Conservation (phyloP, 2,329 filamentous ascomycete genomes). For the Harringtonia lauricola region DNA sequence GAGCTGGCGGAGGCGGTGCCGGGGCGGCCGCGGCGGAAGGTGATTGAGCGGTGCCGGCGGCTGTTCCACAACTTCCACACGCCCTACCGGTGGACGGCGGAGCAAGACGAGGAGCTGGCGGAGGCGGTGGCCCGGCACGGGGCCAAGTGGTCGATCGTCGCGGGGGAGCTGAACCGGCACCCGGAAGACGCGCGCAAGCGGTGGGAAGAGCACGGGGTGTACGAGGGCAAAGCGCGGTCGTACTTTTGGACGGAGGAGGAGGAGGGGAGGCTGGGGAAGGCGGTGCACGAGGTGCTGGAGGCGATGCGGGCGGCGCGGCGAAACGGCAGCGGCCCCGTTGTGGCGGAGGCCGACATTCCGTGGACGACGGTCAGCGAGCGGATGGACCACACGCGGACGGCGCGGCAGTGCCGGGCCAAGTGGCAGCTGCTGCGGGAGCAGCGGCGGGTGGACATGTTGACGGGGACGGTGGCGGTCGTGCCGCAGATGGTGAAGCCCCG, state of each 20-base stretch:
- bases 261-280: slow-evolving; percentile 38
- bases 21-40: slow-evolving; percentile 37
- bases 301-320: slow-evolving; percentile 12
- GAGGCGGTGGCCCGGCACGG: slow-evolving; percentile 34
- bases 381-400: slow-evolving; percentile 50
- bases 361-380: slow-evolving; percentile 54
- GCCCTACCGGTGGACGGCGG: slow-evolving; percentile 45
- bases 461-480: no score
- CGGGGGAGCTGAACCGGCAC: slow-evolving; percentile 49
- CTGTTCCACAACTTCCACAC: slow-evolving; percentile 55
- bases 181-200: slow-evolving; percentile 58
- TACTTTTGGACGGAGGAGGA: slow-evolving; percentile 52
- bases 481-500: no score
- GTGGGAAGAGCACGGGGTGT: slow-evolving; percentile 56
- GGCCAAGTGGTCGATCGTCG: slow-evolving; percentile 52
- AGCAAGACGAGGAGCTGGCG: slow-evolving; percentile 45
- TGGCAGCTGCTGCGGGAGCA: slow-evolving; percentile 28
- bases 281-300: slow-evolving; percentile 40
- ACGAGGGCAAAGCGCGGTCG: slow-evolving; percentile 38
- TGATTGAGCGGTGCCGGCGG: slow-evolving; percentile 47
- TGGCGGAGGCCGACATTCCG: slow-evolving; percentile 44
- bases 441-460: background rate
- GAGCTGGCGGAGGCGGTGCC: slow-evolving; percentile 36
- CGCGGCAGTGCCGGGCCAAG: slow-evolving; percentile 58
- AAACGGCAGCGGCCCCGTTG: background rate